Percentiles rank a stretch among this genome's conserved stretches.
These are phyloP conservation scores for Phytophthora boehmeriae DNA, from an alignment of 352 stramenopile species.

Conservation along the genomic window DNA sequence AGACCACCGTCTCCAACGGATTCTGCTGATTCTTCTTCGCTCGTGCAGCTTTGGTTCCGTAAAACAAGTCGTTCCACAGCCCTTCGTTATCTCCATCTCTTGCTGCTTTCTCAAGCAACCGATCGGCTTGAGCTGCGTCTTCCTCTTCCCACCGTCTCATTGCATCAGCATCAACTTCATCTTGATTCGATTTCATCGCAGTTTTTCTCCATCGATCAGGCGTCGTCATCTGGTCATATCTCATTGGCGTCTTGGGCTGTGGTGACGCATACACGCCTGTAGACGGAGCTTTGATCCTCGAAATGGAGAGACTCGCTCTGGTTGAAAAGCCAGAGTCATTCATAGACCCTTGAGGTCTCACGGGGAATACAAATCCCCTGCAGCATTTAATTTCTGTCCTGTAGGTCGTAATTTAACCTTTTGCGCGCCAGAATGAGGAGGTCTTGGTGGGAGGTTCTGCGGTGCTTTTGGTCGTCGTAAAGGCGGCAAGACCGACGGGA, in stretches of 20 bases:
- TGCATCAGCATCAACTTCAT: slow-evolving; percentile 19
- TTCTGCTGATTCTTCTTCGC: slow-evolving; percentile 16
- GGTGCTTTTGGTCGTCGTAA: slow-evolving; percentile 10
- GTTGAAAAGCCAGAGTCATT: slow-evolving; percentile 12
- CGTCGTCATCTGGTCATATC: slow-evolving; percentile 38
- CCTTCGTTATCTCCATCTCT: slow-evolving; percentile 31
- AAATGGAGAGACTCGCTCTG: slow-evolving; percentile 25
- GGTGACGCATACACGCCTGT: slow-evolving; percentile 3
- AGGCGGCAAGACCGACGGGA: slow-evolving; percentile 15
- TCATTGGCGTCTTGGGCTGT: slow-evolving; percentile 2
- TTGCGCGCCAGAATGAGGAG: slow-evolving; percentile 11
- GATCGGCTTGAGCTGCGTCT: slow-evolving; percentile 30
- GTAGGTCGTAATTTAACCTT: slow-evolving; percentile 16
- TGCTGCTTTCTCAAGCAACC: slow-evolving; percentile 32
- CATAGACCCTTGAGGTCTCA: slow-evolving; percentile 28
- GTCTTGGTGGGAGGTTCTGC: slow-evolving; percentile 4
- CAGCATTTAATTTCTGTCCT: slow-evolving; percentile 31
- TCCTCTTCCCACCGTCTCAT: slow-evolving; percentile 31
- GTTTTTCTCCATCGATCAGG: slow-evolving; percentile 38
- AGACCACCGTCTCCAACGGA: slow-evolving; percentile 19
- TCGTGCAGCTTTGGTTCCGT: slow-evolving; percentile 30
- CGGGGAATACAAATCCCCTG: slow-evolving; percentile 43
- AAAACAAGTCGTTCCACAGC: slow-evolving; percentile 49
- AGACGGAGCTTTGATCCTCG: slow-evolving; percentile 27
- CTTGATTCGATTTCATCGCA: slow-evolving; percentile 32